Base-by-base conservation (phyloP, 78 protist genomes). In the Dictyostelium capitatum region DNA sequence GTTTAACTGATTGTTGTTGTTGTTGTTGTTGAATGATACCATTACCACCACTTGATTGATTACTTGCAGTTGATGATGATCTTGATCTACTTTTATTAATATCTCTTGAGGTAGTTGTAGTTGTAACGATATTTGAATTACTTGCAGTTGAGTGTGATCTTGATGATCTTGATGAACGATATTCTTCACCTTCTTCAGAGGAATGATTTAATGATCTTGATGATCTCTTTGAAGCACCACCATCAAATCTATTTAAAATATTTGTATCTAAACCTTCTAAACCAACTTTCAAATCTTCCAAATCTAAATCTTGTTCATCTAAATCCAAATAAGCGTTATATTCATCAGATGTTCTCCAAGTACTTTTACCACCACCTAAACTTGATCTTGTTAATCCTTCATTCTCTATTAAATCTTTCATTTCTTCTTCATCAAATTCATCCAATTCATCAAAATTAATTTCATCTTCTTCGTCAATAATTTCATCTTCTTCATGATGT, bases 301-400 rank as follows among this genome's bases (percentile, higher is more conserved):
- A 62, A 11, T 53, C 77, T 6, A 87, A 62, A 51, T 87, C 83
- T 9, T 32, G 32, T 51, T 87, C 92, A 54, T 83, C 91, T 4
- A 87, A 57, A 56, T 84, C 91, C 47, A 87, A 77, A 64, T 87
- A 87, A 46, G 80, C 92, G 51, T 77, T 87, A 57, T 87, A 87
- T 64, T 87, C 92, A 65, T 87, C 92, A 1, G 92, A 87, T 4
- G 11, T 78, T 47, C 92, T 77, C 92, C 92, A 87, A 7, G 65
- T 10, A 25, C 54, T 19, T 59, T 87, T 47, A 4, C 56, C 46
- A 37, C 43, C 43, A 37, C 43, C 2, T 37, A 37, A 37, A 37
- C 64, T 74, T 28, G 91, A 72, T 12, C 37, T 57, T 28, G 92
- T 72, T 5, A 74, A 19, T 28, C 74, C 78, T 14, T 79, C 70